A percentile compares a stretch with the other conserved stretches of the same genome.
These are phyloP conservation scores for Termitomyces sp. DNA, from an alignment of 768 basidiomycete genomes.

Conservation along the genomic window DNA sequence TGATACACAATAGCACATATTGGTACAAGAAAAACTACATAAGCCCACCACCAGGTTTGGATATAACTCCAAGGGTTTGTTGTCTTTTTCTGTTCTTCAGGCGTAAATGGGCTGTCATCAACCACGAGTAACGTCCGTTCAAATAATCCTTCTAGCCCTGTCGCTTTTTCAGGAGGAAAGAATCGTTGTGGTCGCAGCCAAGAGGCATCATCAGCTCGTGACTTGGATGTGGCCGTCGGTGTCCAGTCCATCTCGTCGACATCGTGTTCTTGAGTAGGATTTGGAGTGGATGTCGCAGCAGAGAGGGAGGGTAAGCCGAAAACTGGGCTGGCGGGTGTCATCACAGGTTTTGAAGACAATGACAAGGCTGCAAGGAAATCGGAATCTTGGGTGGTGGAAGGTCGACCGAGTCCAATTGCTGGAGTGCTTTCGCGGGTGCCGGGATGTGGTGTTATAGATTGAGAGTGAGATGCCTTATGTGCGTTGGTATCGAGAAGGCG, in stretches of 20 bases:
- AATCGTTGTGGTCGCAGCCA: conserved; percentile 73
- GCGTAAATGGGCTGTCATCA: conserved; percentile 36
- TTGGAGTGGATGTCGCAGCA: conserved; percentile 22
- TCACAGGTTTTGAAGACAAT: conserved; percentile 63
- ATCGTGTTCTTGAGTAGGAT: conserved; percentile 31
- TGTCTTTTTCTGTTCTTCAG: conserved; percentile 1
- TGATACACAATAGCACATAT: conserved; percentile 26
- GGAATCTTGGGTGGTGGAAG: conserved; percentile 37
- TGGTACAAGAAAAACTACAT: conserved; percentile 29
- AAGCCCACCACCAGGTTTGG: conserved; percentile 37
- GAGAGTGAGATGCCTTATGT: conserved; percentile 38
- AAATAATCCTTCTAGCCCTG: conserved; percentile 71
- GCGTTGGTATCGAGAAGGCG: conserved; percentile 63
- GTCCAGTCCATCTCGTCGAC: conserved; percentile 61
- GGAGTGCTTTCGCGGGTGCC: conserved; percentile 18
- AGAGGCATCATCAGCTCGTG: conserved; percentile 32
- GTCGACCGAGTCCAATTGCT: conserved; percentile 11
- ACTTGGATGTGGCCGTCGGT: conserved; percentile 44
- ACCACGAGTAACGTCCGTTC: conserved; percentile 53
- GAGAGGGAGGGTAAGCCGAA: conserved; percentile 71
- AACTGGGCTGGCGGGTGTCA: conserved; percentile 48
- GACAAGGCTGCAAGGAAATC: conserved; percentile 63
- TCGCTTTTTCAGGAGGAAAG: conserved; percentile 76
- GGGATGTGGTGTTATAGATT: conserved; percentile 43
- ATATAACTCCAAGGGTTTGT: conserved; percentile 17